Evolutionary conservation across 192 early-diverging fungal genomes (phyloP), one percentile per base, ranked within the genome.

Genomic region (Dissophora globulifera): DNA sequence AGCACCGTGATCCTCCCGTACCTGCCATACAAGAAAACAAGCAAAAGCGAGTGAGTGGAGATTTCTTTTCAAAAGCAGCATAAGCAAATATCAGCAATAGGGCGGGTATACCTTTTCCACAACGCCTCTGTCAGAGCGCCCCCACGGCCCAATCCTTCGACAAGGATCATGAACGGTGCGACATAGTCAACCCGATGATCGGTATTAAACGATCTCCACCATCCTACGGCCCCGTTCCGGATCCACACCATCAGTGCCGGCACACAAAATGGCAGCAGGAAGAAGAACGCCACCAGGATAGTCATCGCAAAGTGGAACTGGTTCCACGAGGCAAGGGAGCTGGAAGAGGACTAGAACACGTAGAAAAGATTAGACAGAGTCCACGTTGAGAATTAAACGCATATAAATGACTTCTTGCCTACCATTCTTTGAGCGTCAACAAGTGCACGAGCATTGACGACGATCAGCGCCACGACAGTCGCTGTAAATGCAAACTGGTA

Each of bases 401-500:
- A n/a, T n/a, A n/a, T n/a, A n/a, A n/a, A n/a, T n/a, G n/a, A n/a
- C n/a, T n/a, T n/a, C n/a, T 16, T 11, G 50, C 78, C 81, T 76
- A 79, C 83, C 20, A 35, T 25, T 32, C 42, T 23, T 22, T 52
- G 61, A 32, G 79, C 70, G 15, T 61, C 48, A 12, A 72, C 54
- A 27, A 82, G 66, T 7, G 80, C 79, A 32, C 82, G 76, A 10
- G 86, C 79, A 47, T 87, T 85, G 46, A 55, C 80, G n/a, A 49
- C 67, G 55, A 84, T 82, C 33, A 84, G 86, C 40, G 80, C 89
- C 29, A 92, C 45, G 62, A 88, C 84, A 4, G 86, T 85, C 12
- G 87, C 83, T 9, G 90, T 74, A 68, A 91, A 94, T 7, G 86
- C 87, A 80, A 94, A 91, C 70, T 92, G 93, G 65, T 94, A 92